These are phyloP conservation scores for Heterotrichella gracilis DNA, from an alignment of 352 stramenopile species.

Conservation along the genomic window DNA sequence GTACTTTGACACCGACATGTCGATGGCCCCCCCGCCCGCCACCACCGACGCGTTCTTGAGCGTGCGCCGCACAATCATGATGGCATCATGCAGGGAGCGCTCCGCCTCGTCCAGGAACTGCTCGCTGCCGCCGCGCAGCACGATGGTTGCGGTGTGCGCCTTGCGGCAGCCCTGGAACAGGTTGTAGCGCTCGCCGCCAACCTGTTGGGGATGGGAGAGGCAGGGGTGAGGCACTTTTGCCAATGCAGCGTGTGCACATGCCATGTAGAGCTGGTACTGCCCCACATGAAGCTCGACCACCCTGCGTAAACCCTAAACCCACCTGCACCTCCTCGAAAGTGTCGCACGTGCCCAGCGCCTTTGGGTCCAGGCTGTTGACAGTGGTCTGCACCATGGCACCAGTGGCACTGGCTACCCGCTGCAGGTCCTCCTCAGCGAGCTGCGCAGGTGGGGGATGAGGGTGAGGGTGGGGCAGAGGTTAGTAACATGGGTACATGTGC, in stretches of 20 bases:
- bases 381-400: constrained; percentile 61
- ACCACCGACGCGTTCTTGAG: constrained; percentile 38
- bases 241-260: no score
- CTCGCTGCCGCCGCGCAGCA: constrained; percentile 74
- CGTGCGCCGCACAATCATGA: constrained; percentile 91
- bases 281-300: no score
- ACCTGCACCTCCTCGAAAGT: constrained; percentile 80
- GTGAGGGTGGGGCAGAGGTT: no score
- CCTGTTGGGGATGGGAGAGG: no score
- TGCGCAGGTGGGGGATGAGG: no score
- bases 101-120: constrained; percentile 93
- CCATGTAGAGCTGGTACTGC: no score
- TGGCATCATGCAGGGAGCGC: constrained; percentile 76
- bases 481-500: no score
- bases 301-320: no score
- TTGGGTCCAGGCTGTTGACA: constrained; percentile 48
- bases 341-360: constrained; percentile 60
- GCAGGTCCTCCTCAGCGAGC: constrained; percentile 77
- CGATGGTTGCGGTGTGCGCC: constrained; percentile 69
- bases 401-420: constrained; percentile 66
- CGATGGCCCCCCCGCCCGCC: constrained; percentile 50
- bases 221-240: no score
- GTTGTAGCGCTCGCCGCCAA: constrained; percentile 88
- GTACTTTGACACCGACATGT: constrained; percentile 29
- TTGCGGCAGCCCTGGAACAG: constrained; percentile 78